Evolutionary conservation across 208 protist species (phyloP), one percentile per base, ranked within the genome.

Genomic region (Acanthamoeba culbertsoni): DNA sequence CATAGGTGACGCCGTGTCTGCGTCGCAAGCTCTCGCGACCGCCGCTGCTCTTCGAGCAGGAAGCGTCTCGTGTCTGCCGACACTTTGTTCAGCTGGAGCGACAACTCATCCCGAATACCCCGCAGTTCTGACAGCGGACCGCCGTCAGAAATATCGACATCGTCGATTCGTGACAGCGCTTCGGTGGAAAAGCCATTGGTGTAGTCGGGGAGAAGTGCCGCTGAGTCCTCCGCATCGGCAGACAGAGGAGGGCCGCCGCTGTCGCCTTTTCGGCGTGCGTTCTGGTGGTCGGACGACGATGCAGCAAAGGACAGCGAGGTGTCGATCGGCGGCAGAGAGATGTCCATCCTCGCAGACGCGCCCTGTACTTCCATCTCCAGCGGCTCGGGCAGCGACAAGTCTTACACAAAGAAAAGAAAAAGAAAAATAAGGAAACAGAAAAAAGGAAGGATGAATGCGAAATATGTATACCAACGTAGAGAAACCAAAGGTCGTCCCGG

Each of bases 401-500:
- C 86, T 92, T 12, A 40, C 28, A 73, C 28, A 73, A 7, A 73
- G 12, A 40, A 7, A 73, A 7, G 23, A 65, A 86, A 8, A 51
- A 65, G n/a, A 8, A 86, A 65, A 86, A 65, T 51, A 12, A 86
- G 10, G 14, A 10, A 10, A 31, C 48, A 75, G 16, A 79, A 10
- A 28, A 6, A 79, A 48, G 40, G n/a, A 42, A 42, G 42, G 28
- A 79, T 26, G 16, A 40, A 35, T 84, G 14, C 45, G 28, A 84
- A 6, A 14, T 40, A n/a, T n/a, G n/a, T 28, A 33, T 63, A 92
- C 86, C 86, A 31, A 68, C 31, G 62, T 92, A 92, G 31, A 92
- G 86, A 59, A 92, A 92, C 86, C 86, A 92, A 2, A 92, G 57
- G 59, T 92, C 86, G 33, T 92, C 86, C 10, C 86, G 26, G 55